A percentile compares a stretch with the other conserved stretches of the same genome.
Conservation (phyloP, 2,329 filamentous ascomycete genomes). For the Aureobasidium melanogenum region DNA sequence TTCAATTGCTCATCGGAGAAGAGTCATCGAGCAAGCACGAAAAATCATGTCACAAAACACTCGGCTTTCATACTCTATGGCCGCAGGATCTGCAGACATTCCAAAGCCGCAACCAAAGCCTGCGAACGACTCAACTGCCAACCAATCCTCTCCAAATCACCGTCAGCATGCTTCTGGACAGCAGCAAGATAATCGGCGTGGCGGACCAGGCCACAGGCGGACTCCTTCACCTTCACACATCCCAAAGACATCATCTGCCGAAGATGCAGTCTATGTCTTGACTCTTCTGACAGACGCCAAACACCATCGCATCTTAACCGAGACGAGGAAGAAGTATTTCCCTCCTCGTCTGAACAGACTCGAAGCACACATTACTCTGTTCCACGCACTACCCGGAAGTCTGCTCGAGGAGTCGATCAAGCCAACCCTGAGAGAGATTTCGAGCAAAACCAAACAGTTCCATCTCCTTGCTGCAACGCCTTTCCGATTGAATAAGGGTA, state of each 20-base stretch:
- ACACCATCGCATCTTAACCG: slow-evolving; percentile 31
- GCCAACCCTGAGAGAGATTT: slow-evolving; percentile 24
- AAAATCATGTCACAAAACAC: neutral
- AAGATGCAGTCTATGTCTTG: slow-evolving; percentile 34
- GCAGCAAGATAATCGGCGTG: neutral
- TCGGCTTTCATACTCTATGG: neutral
- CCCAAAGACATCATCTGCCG: slow-evolving; percentile 25
- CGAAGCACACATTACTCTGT: slow-evolving; percentile 36
- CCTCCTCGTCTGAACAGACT: slow-evolving; percentile 34
- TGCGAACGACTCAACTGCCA: neutral
- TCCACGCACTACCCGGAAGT: slow-evolving; percentile 37
- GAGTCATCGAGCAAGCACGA: neutral
- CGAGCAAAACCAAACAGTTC: slow-evolving; percentile 27
- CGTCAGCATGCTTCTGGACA: neutral
- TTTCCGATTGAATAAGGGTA: slow-evolving; percentile 33
- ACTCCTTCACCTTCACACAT: slow-evolving; percentile 18
- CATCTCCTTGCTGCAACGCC: slow-evolving; percentile 29
- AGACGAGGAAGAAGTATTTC: slow-evolving; percentile 33
- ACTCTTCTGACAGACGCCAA: slow-evolving; percentile 32
- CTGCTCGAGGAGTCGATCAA: slow-evolving; percentile 28
- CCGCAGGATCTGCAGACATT: slow-evolving; percentile 5
- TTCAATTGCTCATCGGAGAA: neutral
- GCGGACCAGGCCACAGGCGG: slow-evolving; percentile 6
- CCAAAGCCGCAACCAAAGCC: slow-evolving; percentile 1
- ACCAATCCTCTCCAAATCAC: neutral